phyloP scores from a whole-genome alignment of 495 filamentous ascomycete genomes.

The Trichocladium uniseriatum region DNA sequence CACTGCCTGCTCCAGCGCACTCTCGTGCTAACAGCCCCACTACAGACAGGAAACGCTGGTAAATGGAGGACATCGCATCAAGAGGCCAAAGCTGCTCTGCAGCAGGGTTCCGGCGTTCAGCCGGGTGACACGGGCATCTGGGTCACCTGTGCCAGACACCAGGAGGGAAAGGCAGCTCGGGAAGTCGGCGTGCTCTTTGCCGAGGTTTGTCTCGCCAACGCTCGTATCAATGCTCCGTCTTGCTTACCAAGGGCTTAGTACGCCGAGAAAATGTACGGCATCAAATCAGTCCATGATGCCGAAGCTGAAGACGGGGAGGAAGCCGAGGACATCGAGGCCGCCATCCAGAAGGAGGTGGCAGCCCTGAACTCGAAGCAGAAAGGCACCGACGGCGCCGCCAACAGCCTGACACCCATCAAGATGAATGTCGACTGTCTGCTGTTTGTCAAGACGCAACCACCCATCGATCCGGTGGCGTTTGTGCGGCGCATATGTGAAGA shows the following conservation, averaged over 20 bases:
- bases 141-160: constrained; percentile 74
- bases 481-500: constrained; percentile 68
- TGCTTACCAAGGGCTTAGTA: constrained; percentile 32
- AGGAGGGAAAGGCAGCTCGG: constrained; percentile 64
- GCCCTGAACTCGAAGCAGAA: constrained; percentile 46
- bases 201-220: constrained; percentile 43
- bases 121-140: constrained; percentile 80
- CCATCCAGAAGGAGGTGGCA: constrained; percentile 69
- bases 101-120: constrained; percentile 42
- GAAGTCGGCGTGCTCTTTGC: constrained; percentile 69
- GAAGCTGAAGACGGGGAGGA: constrained; percentile 30
- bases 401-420: constrained; percentile 52
- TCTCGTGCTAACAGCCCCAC: constrained; percentile 1
- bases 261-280: constrained; percentile 49
- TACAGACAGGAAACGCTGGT: constrained; percentile 41
- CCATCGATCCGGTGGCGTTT: constrained; percentile 73
- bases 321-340: constrained; percentile 65
- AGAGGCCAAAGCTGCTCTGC: constrained; percentile 30
- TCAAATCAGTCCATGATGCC: constrained; percentile 21
- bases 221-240: background rate
- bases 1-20: too few relatives aligned
- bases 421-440: constrained; percentile 70
- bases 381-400: too few relatives aligned
- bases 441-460: constrained; percentile 54
- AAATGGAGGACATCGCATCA: constrained; percentile 49